phyloP scores from a whole-genome alignment of 805 yeast genomes.

The Sugiyamaella chiloensis region DNA sequence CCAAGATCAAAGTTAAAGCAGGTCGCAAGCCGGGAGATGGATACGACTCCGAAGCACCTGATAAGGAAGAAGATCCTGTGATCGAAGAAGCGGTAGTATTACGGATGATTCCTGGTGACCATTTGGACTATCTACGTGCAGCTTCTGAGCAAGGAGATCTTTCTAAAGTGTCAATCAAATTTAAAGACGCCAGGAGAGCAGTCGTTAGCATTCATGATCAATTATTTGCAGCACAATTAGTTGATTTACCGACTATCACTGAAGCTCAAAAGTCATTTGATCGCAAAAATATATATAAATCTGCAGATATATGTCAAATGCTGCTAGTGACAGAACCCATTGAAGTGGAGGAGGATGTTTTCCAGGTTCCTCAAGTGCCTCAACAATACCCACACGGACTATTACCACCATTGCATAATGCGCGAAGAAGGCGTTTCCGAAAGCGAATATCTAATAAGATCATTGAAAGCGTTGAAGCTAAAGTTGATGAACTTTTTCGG shows the following conservation, averaged over 20 bases:
- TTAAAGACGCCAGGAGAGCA: constrained; percentile 81
- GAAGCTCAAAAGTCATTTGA: constrained; percentile 90
- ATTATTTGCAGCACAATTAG: constrained; percentile 74
- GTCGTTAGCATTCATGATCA: constrained; percentile 66
- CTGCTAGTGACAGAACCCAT: constrained; percentile 64
- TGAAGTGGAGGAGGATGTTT: constrained; percentile 43
- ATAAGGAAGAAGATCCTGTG: constrained; percentile 89
- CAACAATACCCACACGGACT: constrained; percentile 67
- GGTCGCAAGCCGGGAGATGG: constrained; percentile 87
- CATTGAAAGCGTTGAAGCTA: constrained; percentile 72
- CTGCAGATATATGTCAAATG: constrained; percentile 83
- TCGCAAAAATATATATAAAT: constrained; percentile 80
- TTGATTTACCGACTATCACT: constrained; percentile 84
- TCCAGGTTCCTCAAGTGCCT: constrained; percentile 24
- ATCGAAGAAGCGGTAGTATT: constrained; percentile 82
- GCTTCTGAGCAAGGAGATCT: constrained; percentile 69
- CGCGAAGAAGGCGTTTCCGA: constrained; percentile 65
- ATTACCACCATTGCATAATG: constrained; percentile 73
- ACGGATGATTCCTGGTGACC: constrained; percentile 63
- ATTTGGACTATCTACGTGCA: constrained; percentile 67
- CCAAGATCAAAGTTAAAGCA: constrained; percentile 54
- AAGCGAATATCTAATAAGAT: constrained; percentile 66
- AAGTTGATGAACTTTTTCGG: constrained; percentile 70
- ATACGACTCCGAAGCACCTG: constrained; percentile 95
- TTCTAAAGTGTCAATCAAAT: constrained; percentile 66